These are phyloP conservation scores for Tuber calosporum DNA, from an alignment of 495 filamentous ascomycete genomes.

Conservation along the genomic window DNA sequence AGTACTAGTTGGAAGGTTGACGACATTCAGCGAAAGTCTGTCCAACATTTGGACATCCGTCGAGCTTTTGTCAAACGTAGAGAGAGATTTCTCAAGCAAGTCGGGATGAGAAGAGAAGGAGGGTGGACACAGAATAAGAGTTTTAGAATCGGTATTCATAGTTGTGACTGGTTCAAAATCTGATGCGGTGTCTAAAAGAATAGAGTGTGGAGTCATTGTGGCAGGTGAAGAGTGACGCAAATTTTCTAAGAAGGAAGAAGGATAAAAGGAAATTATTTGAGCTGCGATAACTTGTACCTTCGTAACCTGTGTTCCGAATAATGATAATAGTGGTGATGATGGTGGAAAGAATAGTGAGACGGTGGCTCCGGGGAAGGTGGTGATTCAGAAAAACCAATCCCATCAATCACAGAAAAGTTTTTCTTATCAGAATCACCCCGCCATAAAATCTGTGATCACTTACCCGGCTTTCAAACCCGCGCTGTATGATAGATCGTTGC, in stretches of 20 bases:
- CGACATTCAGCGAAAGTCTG: constrained; percentile 74
- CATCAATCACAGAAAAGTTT: background rate
- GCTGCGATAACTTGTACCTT: background rate
- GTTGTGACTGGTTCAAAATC: constrained; percentile 44
- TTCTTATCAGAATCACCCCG: background rate
- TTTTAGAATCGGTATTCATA: constrained; percentile 45
- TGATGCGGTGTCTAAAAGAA: constrained; percentile 46
- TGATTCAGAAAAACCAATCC: constrained; percentile 10
- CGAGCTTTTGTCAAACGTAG: constrained; percentile 58
- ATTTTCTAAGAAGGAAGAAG: background rate
- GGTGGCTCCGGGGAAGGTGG: no score
- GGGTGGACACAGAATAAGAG: constrained; percentile 65
- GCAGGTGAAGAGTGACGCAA: background rate
- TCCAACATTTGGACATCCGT: constrained; percentile 98
- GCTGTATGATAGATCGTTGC: background rate
- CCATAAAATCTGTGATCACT: background rate
- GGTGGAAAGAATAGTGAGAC: no score
- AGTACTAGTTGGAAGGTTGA: constrained; percentile 63
- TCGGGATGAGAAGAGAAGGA: constrained; percentile 63
- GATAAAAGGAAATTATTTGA: background rate
- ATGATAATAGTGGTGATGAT: background rate
- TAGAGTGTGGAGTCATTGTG: constrained; percentile 44
- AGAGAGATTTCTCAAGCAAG: constrained; percentile 53
- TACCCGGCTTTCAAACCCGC: background rate
- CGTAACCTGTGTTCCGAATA: background rate